Evolutionary conservation across 1,139 yeast species (phyloP).

Genomic region (Sugiyamaella xylanicola): DNA sequence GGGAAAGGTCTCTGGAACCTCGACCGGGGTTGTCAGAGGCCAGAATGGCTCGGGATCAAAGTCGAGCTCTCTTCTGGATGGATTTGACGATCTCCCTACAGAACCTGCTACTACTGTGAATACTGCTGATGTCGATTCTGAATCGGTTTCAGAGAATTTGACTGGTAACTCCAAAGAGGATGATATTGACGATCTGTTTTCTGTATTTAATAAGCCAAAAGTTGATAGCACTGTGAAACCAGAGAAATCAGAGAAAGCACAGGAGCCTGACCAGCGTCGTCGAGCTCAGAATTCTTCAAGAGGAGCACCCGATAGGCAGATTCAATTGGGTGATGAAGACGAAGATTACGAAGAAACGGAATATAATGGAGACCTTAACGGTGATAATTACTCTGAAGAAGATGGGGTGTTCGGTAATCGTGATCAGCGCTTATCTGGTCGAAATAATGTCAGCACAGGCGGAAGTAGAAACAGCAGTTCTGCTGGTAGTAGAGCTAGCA

Average conservation of each 20-base stretch:
- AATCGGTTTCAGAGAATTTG: no score
- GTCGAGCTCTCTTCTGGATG: constrained; percentile 18
- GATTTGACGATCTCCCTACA: constrained; percentile 17
- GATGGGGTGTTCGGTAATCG: not conserved
- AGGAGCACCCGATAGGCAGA: constrained; percentile 2
- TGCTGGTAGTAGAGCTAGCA: not conserved
- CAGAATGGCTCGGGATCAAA: not conserved
- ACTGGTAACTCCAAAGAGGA: constrained; percentile 15
- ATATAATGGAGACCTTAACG: constrained; percentile 8
- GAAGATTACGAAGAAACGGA: not conserved
- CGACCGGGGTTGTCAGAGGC: not conserved
- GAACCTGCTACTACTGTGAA: not conserved
- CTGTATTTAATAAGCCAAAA: constrained; percentile 38
- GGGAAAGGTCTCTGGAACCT: not conserved
- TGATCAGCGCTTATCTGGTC: no score
- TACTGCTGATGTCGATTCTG: not conserved
- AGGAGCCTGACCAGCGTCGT: constrained; percentile 29
- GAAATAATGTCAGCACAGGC: not conserved
- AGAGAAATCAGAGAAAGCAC: constrained; percentile 18
- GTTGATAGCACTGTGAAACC: not conserved
- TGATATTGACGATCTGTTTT: constrained; percentile 39
- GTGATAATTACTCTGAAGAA: constrained; percentile 11
- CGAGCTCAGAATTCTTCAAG: constrained; percentile 7
- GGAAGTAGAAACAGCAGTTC: not conserved
- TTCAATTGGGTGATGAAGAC: not conserved